phyloP scores from a whole-genome alignment of 2,329 filamentous ascomycete species.

The Fusarium heterosporum region DNA sequence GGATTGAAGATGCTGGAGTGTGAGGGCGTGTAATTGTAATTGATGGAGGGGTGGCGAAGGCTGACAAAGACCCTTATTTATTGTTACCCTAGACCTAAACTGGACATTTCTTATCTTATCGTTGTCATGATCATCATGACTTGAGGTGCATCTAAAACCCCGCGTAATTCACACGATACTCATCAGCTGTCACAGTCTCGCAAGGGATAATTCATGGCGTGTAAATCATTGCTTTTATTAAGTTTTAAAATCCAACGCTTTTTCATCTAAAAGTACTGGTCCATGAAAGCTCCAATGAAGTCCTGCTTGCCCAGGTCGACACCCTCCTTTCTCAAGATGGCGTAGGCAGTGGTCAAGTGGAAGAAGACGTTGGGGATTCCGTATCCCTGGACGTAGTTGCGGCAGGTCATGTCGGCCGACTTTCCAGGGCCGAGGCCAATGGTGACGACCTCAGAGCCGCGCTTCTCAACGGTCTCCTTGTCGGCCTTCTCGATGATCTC shows the following conservation, averaged over 20 bases:
- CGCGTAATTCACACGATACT: neutral
- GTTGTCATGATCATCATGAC: neutral
- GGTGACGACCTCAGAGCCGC: conserved; percentile 46
- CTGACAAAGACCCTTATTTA: conserved; percentile 25
- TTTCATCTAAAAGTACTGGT: conserved; percentile 34
- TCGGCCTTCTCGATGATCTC: conserved; percentile 51
- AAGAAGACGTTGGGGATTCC: conserved; percentile 73
- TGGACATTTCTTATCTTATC: neutral
- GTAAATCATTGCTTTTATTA: conserved; percentile 22
- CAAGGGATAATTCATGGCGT: neutral
- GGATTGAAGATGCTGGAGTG: conserved; percentile 2
- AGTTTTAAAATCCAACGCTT: neutral
- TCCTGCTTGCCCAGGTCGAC: conserved; percentile 71
- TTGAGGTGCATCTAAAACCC: neutral
- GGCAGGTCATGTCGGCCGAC: conserved; percentile 41
- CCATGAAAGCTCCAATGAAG: conserved; percentile 57
- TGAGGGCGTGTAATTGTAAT: conserved; percentile 22
- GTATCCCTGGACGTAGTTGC: conserved; percentile 61
- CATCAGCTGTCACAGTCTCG: neutral
- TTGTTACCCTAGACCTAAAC: conserved; percentile 26
- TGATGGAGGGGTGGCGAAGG: conserved; percentile 32
- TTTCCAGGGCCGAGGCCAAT: conserved; percentile 50
- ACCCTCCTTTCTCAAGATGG: conserved; percentile 70
- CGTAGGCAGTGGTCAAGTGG: conserved; percentile 70
- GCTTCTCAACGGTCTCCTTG: conserved; percentile 50